Evolutionary conservation across 2,329 filamentous ascomycete species (phyloP).

Genomic region (Exserohilum rostratum): DNA sequence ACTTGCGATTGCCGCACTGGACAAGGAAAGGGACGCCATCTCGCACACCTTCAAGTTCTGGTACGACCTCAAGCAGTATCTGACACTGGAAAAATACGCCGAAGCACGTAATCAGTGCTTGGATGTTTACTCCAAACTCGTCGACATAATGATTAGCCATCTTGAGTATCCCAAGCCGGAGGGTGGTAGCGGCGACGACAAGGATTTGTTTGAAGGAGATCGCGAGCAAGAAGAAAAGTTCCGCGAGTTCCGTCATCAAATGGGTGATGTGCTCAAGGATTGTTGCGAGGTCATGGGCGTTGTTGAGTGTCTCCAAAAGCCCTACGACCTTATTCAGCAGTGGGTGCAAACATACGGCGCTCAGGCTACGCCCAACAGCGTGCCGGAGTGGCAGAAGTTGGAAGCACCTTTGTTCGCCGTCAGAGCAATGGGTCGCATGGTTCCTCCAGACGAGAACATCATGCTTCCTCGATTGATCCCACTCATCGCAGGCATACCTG

Average conservation of each 20-base stretch:
- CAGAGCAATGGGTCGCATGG: conserved; percentile 95
- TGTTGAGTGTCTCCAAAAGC: conserved; percentile 86
- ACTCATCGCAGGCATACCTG: conserved; percentile 89
- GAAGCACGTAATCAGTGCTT: conserved; percentile 77
- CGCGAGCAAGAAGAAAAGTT: conserved; percentile 97
- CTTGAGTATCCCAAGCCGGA: conserved; percentile 85
- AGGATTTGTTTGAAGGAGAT: conserved; percentile 92
- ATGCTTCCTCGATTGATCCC: conserved; percentile 92
- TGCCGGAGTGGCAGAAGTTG: conserved; percentile 94
- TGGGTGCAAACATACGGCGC: conserved; percentile 86
- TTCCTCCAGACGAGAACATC: conserved; percentile 83
- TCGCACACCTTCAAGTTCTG: conserved; percentile 95
- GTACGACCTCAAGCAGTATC: conserved; percentile 97
- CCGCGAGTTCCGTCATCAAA: conserved; percentile 91
- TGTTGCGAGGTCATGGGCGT: conserved; percentile 96
- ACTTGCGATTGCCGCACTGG: conserved; percentile 86
- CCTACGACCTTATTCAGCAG: conserved; percentile 80
- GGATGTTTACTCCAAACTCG: conserved; percentile 84
- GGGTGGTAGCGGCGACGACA: conserved; percentile 69
- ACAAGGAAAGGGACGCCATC: conserved; percentile 89
- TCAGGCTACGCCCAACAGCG: conserved; percentile 73
- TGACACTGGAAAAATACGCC: conserved; percentile 88
- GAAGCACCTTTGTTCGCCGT: conserved; percentile 95
- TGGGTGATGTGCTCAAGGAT: conserved; percentile 98
- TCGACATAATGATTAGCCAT: conserved; percentile 91